Evolutionary conservation across 169 alveolate species (phyloP).

Genomic region (Babesia bovis): DNA sequence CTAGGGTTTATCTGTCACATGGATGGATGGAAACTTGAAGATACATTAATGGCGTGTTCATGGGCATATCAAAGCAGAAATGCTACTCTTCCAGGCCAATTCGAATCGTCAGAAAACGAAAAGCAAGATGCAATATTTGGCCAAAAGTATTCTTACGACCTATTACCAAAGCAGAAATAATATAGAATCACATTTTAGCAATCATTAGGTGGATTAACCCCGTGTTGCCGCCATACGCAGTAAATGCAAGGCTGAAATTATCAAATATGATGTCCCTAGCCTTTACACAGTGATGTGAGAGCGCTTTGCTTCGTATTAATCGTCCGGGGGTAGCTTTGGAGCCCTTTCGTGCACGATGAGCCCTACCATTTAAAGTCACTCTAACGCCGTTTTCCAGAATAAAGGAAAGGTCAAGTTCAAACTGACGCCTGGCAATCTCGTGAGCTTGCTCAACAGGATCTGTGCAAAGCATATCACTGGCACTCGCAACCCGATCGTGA

Average conservation of each 20-base stretch:
- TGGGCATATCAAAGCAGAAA: constrained; percentile 65
- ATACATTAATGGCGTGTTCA: constrained; percentile 40
- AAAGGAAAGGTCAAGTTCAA: constrained; percentile 16
- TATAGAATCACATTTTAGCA: background rate
- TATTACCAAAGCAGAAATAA: constrained; percentile 47
- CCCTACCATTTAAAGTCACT: constrained; percentile 7
- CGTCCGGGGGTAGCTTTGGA: background rate
- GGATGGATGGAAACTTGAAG: constrained; percentile 67
- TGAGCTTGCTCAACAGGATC: background rate
- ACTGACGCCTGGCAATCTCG: constrained; percentile 15
- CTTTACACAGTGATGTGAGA: constrained; percentile 30
- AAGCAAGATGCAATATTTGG: constrained; percentile 60
- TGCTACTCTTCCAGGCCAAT: constrained; percentile 19
- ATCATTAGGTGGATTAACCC: constrained; percentile 49
- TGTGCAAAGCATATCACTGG: background rate
- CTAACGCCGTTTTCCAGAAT: constrained; percentile 15
- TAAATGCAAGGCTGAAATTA: background rate
- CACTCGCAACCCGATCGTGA: background rate
- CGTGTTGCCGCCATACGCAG: constrained; percentile 63
- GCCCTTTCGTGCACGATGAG: background rate
- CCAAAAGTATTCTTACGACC: constrained; percentile 51
- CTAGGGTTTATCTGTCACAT: constrained; percentile 66
- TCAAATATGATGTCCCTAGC: background rate
- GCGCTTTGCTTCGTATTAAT: constrained; percentile 33
- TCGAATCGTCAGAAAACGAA: constrained; percentile 45